These are phyloP conservation scores for Cutaneotrichosporon sp. DNA, from an alignment of 1,284 basidiomycete genomes.

Conservation along the genomic window DNA sequence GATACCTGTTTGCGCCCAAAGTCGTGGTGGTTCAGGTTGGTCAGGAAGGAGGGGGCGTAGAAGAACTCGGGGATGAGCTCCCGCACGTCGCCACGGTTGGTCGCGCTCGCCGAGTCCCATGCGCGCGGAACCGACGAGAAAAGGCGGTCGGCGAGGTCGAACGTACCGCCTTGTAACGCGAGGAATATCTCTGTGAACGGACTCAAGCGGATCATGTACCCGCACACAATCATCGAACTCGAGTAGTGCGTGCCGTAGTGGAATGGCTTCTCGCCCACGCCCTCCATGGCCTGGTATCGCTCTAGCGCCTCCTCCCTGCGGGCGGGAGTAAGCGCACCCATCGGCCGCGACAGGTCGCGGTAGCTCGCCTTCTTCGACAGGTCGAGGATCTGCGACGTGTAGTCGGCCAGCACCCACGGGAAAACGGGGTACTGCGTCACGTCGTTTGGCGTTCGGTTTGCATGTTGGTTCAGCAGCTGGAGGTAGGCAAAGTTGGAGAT, in stretches of 20 bases:
- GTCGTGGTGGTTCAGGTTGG: conserved; percentile 64
- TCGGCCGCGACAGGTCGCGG: conserved; percentile 73
- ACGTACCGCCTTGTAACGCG: conserved; percentile 78
- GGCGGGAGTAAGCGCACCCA: conserved; percentile 81
- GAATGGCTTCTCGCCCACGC: conserved; percentile 81
- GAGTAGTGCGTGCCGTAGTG: conserved; percentile 93
- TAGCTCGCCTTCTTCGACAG: conserved; percentile 66
- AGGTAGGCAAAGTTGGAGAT: conserved; percentile 86
- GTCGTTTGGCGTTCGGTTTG: conserved; percentile 84
- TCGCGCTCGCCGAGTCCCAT: conserved; percentile 79
- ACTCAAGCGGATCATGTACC: conserved; percentile 84
- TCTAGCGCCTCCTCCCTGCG: conserved; percentile 70
- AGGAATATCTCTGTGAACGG: conserved; percentile 87
- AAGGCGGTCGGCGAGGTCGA: conserved; percentile 90
- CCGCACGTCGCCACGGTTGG: conserved; percentile 87
- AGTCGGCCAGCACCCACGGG: conserved; percentile 82
- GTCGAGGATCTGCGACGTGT: conserved; percentile 72
- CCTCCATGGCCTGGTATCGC: conserved; percentile 73
- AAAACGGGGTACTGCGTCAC: conserved; percentile 95
- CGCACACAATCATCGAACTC: conserved; percentile 95
- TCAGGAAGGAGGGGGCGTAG: conserved; percentile 56
- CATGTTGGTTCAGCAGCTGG: conserved; percentile 81
- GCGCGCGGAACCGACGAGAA: conserved; percentile 79
- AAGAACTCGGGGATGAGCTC: conserved; percentile 94
- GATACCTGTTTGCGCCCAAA: conserved; percentile 80